phyloP scores from a whole-genome alignment of 306 rosid species.

The Begonia masoniana region DNA sequence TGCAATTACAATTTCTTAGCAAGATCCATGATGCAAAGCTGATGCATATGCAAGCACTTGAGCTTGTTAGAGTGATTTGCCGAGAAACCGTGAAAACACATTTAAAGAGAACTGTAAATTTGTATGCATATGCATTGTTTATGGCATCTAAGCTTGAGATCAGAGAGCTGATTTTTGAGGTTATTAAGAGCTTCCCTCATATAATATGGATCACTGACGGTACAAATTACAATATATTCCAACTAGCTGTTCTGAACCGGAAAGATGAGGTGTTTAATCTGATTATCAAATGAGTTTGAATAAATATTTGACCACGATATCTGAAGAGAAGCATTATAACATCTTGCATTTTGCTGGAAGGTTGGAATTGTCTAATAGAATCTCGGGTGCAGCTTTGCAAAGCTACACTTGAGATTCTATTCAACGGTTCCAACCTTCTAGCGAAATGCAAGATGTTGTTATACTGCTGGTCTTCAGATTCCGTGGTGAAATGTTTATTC shows the following conservation, averaged over 20 bases:
- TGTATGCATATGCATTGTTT: not conserved
- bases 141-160: not conserved
- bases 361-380: not conserved
- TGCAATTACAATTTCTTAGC: not conserved
- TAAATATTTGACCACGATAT: not conserved
- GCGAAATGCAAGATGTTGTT: no score
- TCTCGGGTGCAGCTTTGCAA: no score
- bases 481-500: no score
- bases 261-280: not conserved
- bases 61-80: not conserved
- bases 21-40: not conserved
- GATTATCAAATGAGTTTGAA: not conserved
- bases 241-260: not conserved
- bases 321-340: not conserved
- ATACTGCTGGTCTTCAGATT: no score
- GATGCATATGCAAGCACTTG: not conserved
- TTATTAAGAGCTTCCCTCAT: not conserved
- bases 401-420: no score
- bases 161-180: not conserved
- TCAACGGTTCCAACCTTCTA: no score
- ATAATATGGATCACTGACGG: no score
- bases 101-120: not conserved
- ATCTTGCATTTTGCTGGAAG: not conserved
- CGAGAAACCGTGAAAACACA: not conserved
- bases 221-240: not conserved